Conservation (phyloP, 768 basidiomycete species). For the Mycena haematopus region DNA sequence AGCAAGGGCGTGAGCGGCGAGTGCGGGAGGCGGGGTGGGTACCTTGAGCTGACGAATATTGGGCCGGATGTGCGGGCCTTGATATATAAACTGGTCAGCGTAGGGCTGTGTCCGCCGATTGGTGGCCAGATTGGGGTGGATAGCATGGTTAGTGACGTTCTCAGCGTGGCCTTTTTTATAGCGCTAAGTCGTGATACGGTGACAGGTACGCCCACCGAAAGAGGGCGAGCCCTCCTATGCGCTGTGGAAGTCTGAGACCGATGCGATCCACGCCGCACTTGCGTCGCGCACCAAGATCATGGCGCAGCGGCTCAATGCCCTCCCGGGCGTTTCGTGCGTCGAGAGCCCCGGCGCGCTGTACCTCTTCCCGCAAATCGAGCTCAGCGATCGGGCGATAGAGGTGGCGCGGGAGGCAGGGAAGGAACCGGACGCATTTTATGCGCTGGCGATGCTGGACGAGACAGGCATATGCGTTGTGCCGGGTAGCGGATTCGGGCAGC, state of each 20-base stretch:
- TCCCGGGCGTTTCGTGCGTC: conserved; percentile 91
- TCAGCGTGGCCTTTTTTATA: background rate
- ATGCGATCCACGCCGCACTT: conserved; percentile 77
- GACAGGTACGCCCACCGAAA: conserved; percentile 68
- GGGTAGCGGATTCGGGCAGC: conserved; percentile 94
- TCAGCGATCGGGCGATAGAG: conserved; percentile 74
- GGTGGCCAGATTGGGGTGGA: conserved; percentile 95
- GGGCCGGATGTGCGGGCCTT: conserved; percentile 76
- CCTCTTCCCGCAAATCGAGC: conserved; percentile 83
- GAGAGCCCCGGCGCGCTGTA: conserved; percentile 93
- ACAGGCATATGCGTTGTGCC: conserved; percentile 96
- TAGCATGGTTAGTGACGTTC: conserved; percentile 63
- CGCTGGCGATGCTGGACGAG: conserved; percentile 80
- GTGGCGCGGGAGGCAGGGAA: conserved; percentile 77
- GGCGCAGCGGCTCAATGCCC: conserved; percentile 77
- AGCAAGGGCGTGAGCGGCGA: conserved; percentile 53
- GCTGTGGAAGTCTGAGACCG: conserved; percentile 86
- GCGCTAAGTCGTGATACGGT: background rate
- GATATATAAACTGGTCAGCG: conserved; percentile 96
- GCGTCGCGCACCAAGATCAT: conserved; percentile 73
- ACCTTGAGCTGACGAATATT: conserved; percentile 92
- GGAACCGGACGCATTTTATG: conserved; percentile 89
- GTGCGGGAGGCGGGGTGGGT: conserved; percentile 96
- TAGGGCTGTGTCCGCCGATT: conserved; percentile 88
- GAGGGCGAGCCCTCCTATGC: conserved; percentile 76